These are phyloP conservation scores for Tulasnella sp. DNA, from an alignment of 768 basidiomycete genomes.

Conservation along the genomic window DNA sequence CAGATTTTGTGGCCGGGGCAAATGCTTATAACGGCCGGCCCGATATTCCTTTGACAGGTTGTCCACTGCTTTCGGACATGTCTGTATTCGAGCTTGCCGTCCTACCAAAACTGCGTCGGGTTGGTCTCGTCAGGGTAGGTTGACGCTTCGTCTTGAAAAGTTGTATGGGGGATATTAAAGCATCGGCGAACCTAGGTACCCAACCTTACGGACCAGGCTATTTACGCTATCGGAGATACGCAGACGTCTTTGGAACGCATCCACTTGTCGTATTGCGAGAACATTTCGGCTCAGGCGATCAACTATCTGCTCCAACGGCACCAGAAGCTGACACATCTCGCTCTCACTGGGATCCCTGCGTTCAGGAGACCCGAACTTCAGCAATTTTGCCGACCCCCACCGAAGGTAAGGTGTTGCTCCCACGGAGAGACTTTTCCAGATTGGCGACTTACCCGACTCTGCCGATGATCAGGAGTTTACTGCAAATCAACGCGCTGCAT, in stretches of 20 bases:
- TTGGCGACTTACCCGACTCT: background rate
- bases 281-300: conserved; percentile 84
- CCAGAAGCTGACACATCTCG: conserved; percentile 88
- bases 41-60: conserved; percentile 45
- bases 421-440: background rate
- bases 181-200: conserved; percentile 37
- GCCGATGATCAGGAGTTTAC: conserved; percentile 67
- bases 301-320: conserved; percentile 83
- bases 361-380: conserved; percentile 83
- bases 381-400: conserved; percentile 81
- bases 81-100: conserved; percentile 85
- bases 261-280: conserved; percentile 95
- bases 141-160: conserved; percentile 18
- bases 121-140: conserved; percentile 81
- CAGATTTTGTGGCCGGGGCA: background rate
- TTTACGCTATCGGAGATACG: conserved; percentile 79
- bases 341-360: conserved; percentile 91
- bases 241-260: conserved; percentile 87
- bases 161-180: background rate
- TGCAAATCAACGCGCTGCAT: conserved; percentile 74
- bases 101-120: conserved; percentile 82
- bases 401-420: conserved; percentile 53
- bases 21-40: background rate
- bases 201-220: conserved; percentile 89
- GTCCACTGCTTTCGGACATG: conserved; percentile 80